Evolutionary conservation across 164 flowering plant species (phyloP), one percentile per base, ranked within the genome.

Genomic region (Nelumbo lutea): DNA sequence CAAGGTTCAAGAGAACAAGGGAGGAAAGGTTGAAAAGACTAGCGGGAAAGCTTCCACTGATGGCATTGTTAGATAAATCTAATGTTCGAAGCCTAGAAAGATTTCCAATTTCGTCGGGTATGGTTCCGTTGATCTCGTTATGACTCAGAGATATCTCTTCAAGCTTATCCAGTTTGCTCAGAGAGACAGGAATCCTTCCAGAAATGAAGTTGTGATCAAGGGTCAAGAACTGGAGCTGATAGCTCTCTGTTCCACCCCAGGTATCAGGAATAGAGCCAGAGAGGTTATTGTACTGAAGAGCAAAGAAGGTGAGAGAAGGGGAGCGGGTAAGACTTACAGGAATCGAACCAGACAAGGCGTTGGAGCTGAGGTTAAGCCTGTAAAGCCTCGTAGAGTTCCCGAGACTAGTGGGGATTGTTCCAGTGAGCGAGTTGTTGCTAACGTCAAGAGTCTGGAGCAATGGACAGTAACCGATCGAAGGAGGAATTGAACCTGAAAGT

Each of bases 401-500:
- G 53, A 92, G 80, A 74, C 82, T 75, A 4, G 81, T 72, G 10
- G 97, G 96, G 56, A 96, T 81, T 15, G 67, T 11, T 0, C 99
- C 99, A n/a, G 76, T 73, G 42, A 96, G 88, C 4, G 59, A 59
- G 78, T 96, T 96, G 61, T 83, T 85, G 70, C 98, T 88, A 3
- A 93, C 63, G 81, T 96, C 97, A 67, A 96, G 79, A 66, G 81
- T 76, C 68, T 85, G 93, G 53, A 96, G 90, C 58, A 67, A 39
- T 47, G 78, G 87, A 56, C 85, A 77, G 57, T 75, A 75, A 45
- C 88, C 89, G 47, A 96, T 72, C 0, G 97, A 86, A 3, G 90
- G 80, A 61, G 98, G 98, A 59, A 96, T 79, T 0, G 87, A 76
- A 45, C 99, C 99, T 0, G 98, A 84, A 58, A 96, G 85, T 67